Evolutionary conservation across 2,329 filamentous ascomycete genomes (phyloP).

Genomic region (Alternaria ethzedia): DNA sequence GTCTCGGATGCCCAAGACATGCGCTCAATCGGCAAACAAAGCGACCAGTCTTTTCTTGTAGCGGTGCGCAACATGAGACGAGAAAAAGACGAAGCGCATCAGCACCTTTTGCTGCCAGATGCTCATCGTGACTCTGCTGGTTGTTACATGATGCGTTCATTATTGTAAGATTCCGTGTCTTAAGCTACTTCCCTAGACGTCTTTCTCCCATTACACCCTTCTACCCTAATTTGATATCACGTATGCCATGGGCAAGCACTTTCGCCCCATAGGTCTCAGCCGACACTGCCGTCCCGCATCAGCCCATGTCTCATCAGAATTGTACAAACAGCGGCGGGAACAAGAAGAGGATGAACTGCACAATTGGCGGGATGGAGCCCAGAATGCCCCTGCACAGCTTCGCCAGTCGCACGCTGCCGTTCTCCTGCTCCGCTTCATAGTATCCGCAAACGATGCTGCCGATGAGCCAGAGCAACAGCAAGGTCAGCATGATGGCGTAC

Average conservation of each 20-base stretch:
- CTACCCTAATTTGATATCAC: not conserved
- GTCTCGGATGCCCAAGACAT: not conserved
- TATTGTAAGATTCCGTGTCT: not conserved
- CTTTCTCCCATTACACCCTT: not conserved
- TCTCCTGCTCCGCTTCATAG: conserved; percentile 3
- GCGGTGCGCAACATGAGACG: not conserved
- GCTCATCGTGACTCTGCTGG: not conserved
- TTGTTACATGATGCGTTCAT: not conserved
- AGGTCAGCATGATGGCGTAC: conserved; percentile 8
- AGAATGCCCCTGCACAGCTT: conserved; percentile 9
- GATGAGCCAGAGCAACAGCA: conserved; percentile 7
- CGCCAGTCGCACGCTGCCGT: not conserved
- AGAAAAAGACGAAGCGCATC: not conserved
- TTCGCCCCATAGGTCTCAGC: not conserved
- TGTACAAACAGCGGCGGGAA: conserved; percentile 15
- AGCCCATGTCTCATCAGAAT: conserved; percentile 8
- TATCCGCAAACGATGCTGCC: conserved; percentile 9
- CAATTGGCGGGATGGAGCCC: conserved; percentile 11
- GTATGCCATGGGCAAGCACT: not conserved
- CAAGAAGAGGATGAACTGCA: conserved; percentile 15
- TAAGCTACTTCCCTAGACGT: not conserved
- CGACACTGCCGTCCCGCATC: not conserved
- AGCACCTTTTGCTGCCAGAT: not conserved
- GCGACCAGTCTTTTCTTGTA: not conserved
- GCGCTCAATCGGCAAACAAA: not conserved